Percentiles rank a stretch among this genome's conserved stretches.
These are phyloP conservation scores for Cladosporium oxysporum DNA, from an alignment of 2,329 filamentous ascomycete genomes.

Conservation along the genomic window DNA sequence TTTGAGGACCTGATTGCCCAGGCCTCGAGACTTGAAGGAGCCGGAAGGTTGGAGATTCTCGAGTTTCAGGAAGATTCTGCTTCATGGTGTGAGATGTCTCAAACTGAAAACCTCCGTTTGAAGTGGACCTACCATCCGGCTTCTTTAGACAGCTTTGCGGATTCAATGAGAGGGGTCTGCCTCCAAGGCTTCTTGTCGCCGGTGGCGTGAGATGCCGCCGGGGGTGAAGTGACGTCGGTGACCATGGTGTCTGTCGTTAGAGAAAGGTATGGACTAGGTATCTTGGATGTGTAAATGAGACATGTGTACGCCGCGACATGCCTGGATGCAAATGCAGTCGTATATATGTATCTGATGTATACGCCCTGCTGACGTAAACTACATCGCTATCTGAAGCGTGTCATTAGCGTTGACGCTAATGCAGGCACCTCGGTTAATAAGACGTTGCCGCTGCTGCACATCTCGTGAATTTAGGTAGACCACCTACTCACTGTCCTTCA, in stretches of 20 bases:
- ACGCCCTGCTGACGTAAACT: conserved; percentile 11
- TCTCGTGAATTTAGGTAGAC: not conserved
- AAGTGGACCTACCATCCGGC: conserved; percentile 65
- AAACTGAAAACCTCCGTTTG: conserved; percentile 9
- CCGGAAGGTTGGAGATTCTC: conserved; percentile 82
- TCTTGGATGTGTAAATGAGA: not conserved
- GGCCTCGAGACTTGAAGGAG: conserved; percentile 79
- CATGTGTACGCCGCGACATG: not conserved
- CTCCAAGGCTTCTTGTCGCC: conserved; percentile 52
- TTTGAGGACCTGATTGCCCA: conserved; percentile 69
- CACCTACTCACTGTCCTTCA: not conserved
- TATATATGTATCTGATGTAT: not conserved
- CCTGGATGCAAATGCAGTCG: not conserved
- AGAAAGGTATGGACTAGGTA: too few species aligned
- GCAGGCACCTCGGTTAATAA: not conserved
- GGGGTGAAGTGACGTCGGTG: not conserved
- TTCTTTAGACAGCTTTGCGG: conserved; percentile 64
- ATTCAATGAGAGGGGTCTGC: conserved; percentile 70
- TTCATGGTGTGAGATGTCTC: conserved; percentile 25
- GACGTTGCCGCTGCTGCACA: not conserved
- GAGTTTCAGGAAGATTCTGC: conserved; percentile 81
- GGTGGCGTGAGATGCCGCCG: not conserved
- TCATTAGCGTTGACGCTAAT: not conserved
- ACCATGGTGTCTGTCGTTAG: not conserved
- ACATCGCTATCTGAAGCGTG: not conserved